phyloP scores from a whole-genome alignment of 1,284 basidiomycete species.

The Ustilago lituana region DNA sequence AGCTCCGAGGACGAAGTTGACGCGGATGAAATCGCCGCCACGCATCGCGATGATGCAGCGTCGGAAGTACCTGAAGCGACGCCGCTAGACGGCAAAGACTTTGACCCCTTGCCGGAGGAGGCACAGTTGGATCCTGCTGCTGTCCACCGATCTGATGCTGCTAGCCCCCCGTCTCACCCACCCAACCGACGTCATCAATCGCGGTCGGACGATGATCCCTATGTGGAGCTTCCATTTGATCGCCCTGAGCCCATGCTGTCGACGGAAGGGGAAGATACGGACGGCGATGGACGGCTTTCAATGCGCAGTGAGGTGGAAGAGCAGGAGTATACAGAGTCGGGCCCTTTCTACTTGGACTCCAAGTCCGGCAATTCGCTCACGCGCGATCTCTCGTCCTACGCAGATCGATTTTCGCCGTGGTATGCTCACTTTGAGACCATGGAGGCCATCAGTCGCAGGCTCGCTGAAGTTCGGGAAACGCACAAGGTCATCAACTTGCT shows the following conservation, averaged over 20 bases:
- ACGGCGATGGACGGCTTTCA: not conserved
- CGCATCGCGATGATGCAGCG: not conserved
- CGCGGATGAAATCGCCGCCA: not conserved
- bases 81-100: slow-evolving; percentile 2
- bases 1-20: not conserved
- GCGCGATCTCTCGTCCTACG: slow-evolving; percentile 9
- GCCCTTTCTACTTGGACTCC: slow-evolving; percentile 21
- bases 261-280: not conserved
- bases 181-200: slow-evolving; percentile 30
- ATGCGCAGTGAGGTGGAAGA: not conserved
- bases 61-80: not conserved
- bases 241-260: not conserved
- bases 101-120: slow-evolving; percentile 18
- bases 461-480: slow-evolving; percentile 15
- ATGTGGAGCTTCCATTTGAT: slow-evolving; percentile 29
- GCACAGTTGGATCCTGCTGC: slow-evolving; percentile 13
- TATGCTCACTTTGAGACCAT: slow-evolving; percentile 46
- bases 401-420: slow-evolving; percentile 32
- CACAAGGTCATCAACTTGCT: slow-evolving; percentile 13
- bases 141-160: slow-evolving; percentile 18
- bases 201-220: slow-evolving; percentile 31
- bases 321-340: slow-evolving; percentile 8
- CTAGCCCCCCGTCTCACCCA: slow-evolving; percentile 12
- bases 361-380: not conserved
- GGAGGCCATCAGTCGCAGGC: slow-evolving; percentile 33